Conservation (phyloP, 495 filamentous ascomycete species). For the Melanomma pulvis-pyrius region DNA sequence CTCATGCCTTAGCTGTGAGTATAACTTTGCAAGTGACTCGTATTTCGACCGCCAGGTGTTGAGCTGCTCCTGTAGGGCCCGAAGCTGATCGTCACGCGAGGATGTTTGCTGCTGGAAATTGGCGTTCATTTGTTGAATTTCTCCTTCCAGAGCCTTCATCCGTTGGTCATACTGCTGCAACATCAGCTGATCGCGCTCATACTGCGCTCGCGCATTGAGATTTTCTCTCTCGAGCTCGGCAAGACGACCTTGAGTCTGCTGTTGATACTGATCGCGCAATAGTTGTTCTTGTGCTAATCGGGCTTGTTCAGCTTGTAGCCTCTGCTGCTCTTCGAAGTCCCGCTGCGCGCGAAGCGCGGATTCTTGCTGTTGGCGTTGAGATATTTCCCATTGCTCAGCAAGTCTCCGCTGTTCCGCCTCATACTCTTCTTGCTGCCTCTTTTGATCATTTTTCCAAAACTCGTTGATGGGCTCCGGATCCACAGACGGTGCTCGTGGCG, state of each 20-base stretch:
- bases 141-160: slow-evolving; percentile 88
- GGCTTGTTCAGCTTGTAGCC: slow-evolving; percentile 84
- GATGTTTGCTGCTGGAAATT: slow-evolving; percentile 82
- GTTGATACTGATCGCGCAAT: slow-evolving; percentile 79
- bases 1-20: slow-evolving; percentile 92
- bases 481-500: slow-evolving; percentile 58
- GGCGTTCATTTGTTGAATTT: slow-evolving; percentile 76
- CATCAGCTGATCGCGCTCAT: slow-evolving; percentile 95
- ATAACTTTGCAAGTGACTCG: slow-evolving; percentile 92
- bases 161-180: slow-evolving; percentile 93
- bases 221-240: slow-evolving; percentile 95
- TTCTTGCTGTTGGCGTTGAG: slow-evolving; percentile 78
- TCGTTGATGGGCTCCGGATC: slow-evolving; percentile 96
- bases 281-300: slow-evolving; percentile 87
- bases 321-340: slow-evolving; percentile 95
- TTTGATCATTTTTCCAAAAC: slow-evolving; percentile 94
- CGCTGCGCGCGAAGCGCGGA: slow-evolving; percentile 79
- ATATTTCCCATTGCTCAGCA: slow-evolving; percentile 75
- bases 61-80: slow-evolving; percentile 87
- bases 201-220: slow-evolving; percentile 89
- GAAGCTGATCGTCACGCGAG: slow-evolving; percentile 93
- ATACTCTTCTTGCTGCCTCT: slow-evolving; percentile 87
- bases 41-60: slow-evolving; percentile 98
- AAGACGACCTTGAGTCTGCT: slow-evolving; percentile 89
- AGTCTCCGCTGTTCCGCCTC: slow-evolving; percentile 88